Percentiles rank a stretch among this genome's conserved stretches.
Conservation (phyloP, 2,329 filamentous ascomycete species). For the Grosmannia penicillata region DNA sequence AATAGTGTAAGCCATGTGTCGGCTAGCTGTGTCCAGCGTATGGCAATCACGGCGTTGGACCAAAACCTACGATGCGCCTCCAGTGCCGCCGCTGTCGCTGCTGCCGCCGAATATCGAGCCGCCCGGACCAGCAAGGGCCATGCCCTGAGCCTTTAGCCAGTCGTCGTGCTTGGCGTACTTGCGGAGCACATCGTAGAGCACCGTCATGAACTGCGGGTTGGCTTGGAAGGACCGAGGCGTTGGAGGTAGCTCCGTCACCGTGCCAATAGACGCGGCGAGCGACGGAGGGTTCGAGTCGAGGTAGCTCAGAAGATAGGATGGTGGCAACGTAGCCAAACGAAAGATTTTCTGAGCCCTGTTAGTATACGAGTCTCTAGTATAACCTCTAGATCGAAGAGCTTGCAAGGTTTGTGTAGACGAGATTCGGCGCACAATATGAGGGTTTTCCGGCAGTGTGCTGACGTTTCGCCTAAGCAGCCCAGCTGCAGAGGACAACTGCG, state of each 20-base stretch:
- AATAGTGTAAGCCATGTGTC: no score
- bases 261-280: slow-evolving; percentile 40
- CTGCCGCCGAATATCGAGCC: slow-evolving; percentile 32
- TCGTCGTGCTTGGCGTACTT: slow-evolving; percentile 13
- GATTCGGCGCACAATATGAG: slow-evolving; percentile 38
- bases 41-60: neutral
- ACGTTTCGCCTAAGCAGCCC: slow-evolving; percentile 17
- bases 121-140: slow-evolving; percentile 43
- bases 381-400: no score
- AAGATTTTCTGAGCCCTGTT: slow-evolving; percentile 53
- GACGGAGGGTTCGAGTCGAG: slow-evolving; percentile 43
- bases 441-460: slow-evolving; percentile 34
- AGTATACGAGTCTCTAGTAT: no score
- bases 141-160: slow-evolving; percentile 29
- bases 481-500: slow-evolving; percentile 5
- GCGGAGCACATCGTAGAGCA: slow-evolving; percentile 20
- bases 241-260: slow-evolving; percentile 41
- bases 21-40: no score
- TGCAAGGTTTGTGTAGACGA: no score
- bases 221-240: slow-evolving; percentile 44
- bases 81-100: slow-evolving; percentile 34
- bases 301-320: slow-evolving; percentile 40
- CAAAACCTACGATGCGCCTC: slow-evolving; percentile 15
- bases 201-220: slow-evolving; percentile 40
- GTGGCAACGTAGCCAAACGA: slow-evolving; percentile 27